Percentiles rank a stretch among this genome's conserved stretches.
Conservation (phyloP, 2,329 filamentous ascomycete species). For the Phialocephala sp. region DNA sequence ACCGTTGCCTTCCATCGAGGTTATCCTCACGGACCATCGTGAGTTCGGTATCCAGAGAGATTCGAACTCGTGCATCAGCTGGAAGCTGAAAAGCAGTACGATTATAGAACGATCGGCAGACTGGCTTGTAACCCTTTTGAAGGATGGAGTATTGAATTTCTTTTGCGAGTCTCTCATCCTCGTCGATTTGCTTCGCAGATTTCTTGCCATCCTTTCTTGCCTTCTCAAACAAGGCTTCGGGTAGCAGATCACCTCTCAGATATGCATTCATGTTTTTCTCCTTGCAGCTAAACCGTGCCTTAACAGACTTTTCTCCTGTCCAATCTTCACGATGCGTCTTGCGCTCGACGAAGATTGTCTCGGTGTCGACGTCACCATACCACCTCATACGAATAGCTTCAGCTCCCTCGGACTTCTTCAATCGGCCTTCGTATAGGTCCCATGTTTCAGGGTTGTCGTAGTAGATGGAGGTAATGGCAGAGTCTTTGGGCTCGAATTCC, state of each 20-base stretch:
- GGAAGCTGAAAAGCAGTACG: constrained; percentile 97
- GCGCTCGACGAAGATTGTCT: constrained; percentile 95
- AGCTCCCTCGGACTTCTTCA: constrained; percentile 97
- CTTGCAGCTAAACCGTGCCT: constrained; percentile 92
- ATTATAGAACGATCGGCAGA: constrained; percentile 97
- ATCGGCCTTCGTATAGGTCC: constrained; percentile 90
- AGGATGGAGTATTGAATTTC: constrained; percentile 95
- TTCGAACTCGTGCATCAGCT: constrained; percentile 92
- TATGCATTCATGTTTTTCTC: constrained; percentile 98
- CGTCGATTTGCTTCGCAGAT: constrained; percentile 85
- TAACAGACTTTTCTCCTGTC: constrained; percentile 99
- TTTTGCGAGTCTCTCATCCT: constrained; percentile 85
- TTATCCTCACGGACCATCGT: constrained; percentile 97
- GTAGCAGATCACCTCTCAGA: constrained; percentile 81
- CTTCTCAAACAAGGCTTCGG: constrained; percentile 93
- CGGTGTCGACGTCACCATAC: constrained; percentile 96
- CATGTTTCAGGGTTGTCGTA: constrained; percentile 94
- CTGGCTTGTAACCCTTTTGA: constrained; percentile 83
- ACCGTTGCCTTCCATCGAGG: constrained; percentile 75
- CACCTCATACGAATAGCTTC: constrained; percentile 95
- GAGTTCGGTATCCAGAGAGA: constrained; percentile 94
- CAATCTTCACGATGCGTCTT: constrained; percentile 99
- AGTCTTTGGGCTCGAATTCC: constrained; percentile 88
- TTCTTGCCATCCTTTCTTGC: constrained; percentile 95
- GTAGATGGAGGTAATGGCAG: constrained; percentile 97